phyloP scores from a whole-genome alignment of 2,329 filamentous ascomycete genomes.

The Fusarium sacchari region DNA sequence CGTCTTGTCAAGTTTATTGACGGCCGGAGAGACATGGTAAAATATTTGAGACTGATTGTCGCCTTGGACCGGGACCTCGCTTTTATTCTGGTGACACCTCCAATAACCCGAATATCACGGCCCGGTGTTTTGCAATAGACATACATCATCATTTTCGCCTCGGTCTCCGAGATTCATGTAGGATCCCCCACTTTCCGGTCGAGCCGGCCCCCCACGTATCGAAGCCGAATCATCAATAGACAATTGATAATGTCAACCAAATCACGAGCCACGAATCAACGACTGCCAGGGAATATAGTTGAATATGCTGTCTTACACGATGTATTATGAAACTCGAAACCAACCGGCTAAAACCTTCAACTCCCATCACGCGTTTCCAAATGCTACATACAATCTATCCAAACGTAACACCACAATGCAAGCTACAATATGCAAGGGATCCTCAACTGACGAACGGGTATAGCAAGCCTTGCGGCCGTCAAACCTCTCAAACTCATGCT shows the following conservation, averaged over 20 bases:
- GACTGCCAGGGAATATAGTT: neutral
- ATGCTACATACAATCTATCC: slow-evolving; percentile 42
- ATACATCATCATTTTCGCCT: slow-evolving; percentile 31
- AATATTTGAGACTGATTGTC: neutral
- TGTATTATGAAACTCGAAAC: slow-evolving; percentile 7
- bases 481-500: slow-evolving; percentile 7
- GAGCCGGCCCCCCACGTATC: slow-evolving; percentile 27
- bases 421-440: slow-evolving; percentile 32
- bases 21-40: slow-evolving; percentile 30
- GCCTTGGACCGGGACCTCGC: neutral
- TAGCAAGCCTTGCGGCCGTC: slow-evolving; percentile 25
- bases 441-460: neutral
- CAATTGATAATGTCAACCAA: slow-evolving; percentile 8
- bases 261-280: neutral
- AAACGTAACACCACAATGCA: slow-evolving; percentile 38
- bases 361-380: slow-evolving; percentile 21
- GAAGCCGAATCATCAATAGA: slow-evolving; percentile 17
- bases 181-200: slow-evolving; percentile 38
- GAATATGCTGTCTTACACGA: neutral
- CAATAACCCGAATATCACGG: slow-evolving; percentile 24
- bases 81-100: neutral
- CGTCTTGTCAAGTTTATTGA: slow-evolving; percentile 22
- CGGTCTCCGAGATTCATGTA: slow-evolving; percentile 34
- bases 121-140: slow-evolving; percentile 22
- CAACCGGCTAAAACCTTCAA: slow-evolving; percentile 16